A percentile compares a stretch with the other conserved stretches of the same genome.
Conservation (phyloP, 1,284 basidiomycete genomes). For the Boletus subluridellus region DNA sequence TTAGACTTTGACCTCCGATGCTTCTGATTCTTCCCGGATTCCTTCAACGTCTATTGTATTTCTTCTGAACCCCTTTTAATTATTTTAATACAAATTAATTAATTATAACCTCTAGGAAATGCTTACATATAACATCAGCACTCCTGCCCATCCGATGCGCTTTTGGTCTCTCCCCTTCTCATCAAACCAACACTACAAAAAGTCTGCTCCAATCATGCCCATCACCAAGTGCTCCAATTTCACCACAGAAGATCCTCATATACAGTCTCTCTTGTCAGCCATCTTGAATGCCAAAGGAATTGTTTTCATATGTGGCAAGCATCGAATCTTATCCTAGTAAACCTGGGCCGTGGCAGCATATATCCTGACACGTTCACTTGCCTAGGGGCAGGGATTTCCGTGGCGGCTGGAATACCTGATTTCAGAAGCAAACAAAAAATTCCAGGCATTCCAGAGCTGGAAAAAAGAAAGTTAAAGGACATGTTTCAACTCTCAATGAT, state of each 20-base stretch:
- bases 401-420: conserved; percentile 7
- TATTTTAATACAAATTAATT: too few species aligned
- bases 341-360: neutral
- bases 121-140: too few species aligned
- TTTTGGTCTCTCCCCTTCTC: too few species aligned
- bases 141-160: too few species aligned
- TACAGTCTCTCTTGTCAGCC: neutral
- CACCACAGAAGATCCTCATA: neutral
- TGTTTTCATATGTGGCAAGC: conserved; percentile 17
- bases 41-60: too few species aligned
- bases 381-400: conserved; percentile 7
- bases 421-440: conserved; percentile 6
- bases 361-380: neutral
- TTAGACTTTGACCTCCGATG: too few species aligned
- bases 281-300: conserved; percentile 10
- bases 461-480: conserved; percentile 5
- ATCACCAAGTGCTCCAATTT: neutral
- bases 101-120: too few species aligned
- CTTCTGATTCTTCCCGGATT: too few species aligned
- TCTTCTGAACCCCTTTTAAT: too few species aligned
- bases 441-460: neutral
- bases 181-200: too few species aligned
- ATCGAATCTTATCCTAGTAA: neutral
- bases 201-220: too few species aligned
- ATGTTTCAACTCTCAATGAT: conserved; percentile 13